Base-by-base conservation (phyloP, 208 protist genomes). In the Lotmaria passim region DNA sequence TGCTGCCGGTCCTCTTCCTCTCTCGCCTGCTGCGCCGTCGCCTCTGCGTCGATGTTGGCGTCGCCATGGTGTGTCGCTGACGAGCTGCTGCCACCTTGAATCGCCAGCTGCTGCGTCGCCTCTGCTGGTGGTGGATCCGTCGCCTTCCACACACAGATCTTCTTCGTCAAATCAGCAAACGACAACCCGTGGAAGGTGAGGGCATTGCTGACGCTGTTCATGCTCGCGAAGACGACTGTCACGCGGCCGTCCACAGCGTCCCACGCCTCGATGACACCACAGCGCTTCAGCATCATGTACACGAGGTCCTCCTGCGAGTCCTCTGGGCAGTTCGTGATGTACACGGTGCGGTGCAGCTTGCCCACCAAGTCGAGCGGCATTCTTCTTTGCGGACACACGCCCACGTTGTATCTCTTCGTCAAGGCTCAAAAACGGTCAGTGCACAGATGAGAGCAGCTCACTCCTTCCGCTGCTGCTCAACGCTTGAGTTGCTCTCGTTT, bases 161-260 rank as follows among this genome's bases (percentile, higher is more conserved):
- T 83, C 21, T 53, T 77, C 1, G 81, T 82, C 47, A 91, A 36
- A 48, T 94, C 86, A 8, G 86, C 75, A 79, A 93, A 94, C 1
- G 83, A 76, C 31, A 93, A 81, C 12, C 87, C 87, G 39, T 90
- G 83, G 58, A 96, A 93, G 14, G 80, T 79, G 43, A 91, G 59
- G 3, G 91, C 91, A 23, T 81, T 94, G 73, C 87, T 93, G 52
- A 96, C 80, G 71, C 89, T 94, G 71, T 96, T 93, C 44, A 96
- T 77, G 72, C 85, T 90, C 15, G 69, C 58, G 48, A 96, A 93
- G 4, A 96, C 79, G 7, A 93, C 81, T 19, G 78, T 69, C 15
- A 92, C 57, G 19, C 89, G 83, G 7, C 78, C 79, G 7, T 81
- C 83, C 12, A 59, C 69, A n/a, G 78, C 71, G 48, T 93, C 91